Base-by-base conservation (phyloP, 2,329 filamentous ascomycete species). In the Gyromitra esculenta region DNA sequence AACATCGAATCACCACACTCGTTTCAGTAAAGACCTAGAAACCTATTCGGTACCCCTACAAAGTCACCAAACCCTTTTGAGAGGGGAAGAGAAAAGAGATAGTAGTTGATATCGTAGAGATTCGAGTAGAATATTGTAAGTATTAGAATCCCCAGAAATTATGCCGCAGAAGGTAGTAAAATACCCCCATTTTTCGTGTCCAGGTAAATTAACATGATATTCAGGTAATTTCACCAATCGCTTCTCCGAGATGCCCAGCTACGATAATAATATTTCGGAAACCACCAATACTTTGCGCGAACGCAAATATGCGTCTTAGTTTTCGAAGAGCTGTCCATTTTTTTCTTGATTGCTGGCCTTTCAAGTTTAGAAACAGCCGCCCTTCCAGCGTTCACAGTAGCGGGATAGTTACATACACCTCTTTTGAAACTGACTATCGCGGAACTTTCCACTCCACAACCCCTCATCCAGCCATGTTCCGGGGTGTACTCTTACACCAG, bases 391-490 rank as follows among this genome's bases (percentile, higher is more conserved):
- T 35, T 18, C 56, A 39, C 5, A 39, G 8, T 15, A 59, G 35
- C 31, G 18, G 31, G 8, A 39, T 18, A n/a, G 18, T 39, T 18
- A 59, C 56, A 59, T 59, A 59, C n/a, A 13, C 13, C 35, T n/a
- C 31, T 18, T n/a, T 35, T 39, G 56, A 35, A 39, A 39, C 25
- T 41, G n/a, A 35, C 13, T 8, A 41, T 18, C 56, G 15, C 1
- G 31, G 35, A 18, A 39, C 11, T 59, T 15, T 39, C 35, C 56
- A 39, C 15, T 37, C 56, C 7, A 59, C 39, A 35, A 13, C 56
- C 35, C 56, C 56, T 39, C 35, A 35, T 11, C 56, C 56, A 39
- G 35, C 35, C 13, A 59, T 59, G 56, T n/a, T 39, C 15, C 56
- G 15, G 5, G n/a, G 31, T 6, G 31, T 25, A 9, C 9, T 31